Evolutionary conservation across 139 green algal genomes (phyloP), one percentile per base, ranked within the genome.

Genomic region (Yamagishiella unicocca): DNA sequence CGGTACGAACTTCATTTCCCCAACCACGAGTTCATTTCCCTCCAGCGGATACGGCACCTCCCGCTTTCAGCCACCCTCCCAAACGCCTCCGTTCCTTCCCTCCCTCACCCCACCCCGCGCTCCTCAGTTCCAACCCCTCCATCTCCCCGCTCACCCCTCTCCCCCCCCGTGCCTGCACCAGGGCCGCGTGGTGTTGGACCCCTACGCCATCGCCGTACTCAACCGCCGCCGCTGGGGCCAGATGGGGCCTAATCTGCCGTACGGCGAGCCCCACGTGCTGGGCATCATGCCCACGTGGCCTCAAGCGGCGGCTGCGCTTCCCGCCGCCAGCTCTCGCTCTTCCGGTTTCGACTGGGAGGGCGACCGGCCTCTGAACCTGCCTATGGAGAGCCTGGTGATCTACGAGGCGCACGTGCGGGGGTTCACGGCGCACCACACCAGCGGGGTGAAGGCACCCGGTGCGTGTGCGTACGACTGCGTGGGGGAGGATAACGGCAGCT

Each of bases 371-470:
- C 93, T 98, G 72, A 90, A 92, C 72, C 86, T 94, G 50, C 94
- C 95, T 6, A 95, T 97, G 89, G 93, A 99, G 86, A 92, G 99
- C 45, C 88, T 98, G 24, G 91, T 99, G 29, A 96, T 99, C 33
- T 99, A 99, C 88, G 98, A 99, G 94, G 96, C 97, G 92, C 96
- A 98, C 88, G 97, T 99, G 58, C 85, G 98, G 31, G 96, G 95
- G n/a, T 99, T 99, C 92, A 99, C 98, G 0, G 75, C 85, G 62
- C 88, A 98, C 92, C 27, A 81, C 1, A 93, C 91, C 38, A 94
- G 90, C 54, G 89, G 89, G 10, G 87, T 97, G 7, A 54, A 58
- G 7, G 76, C 73, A 24, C 94, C 93, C 73, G 93, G 93, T 93
- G 73, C 35, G 88, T 2, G 22, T 35, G 40, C 37, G 55, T 37